phyloP scores from a whole-genome alignment of 495 filamentous ascomycete species.

The Trichoderma parareesei region DNA sequence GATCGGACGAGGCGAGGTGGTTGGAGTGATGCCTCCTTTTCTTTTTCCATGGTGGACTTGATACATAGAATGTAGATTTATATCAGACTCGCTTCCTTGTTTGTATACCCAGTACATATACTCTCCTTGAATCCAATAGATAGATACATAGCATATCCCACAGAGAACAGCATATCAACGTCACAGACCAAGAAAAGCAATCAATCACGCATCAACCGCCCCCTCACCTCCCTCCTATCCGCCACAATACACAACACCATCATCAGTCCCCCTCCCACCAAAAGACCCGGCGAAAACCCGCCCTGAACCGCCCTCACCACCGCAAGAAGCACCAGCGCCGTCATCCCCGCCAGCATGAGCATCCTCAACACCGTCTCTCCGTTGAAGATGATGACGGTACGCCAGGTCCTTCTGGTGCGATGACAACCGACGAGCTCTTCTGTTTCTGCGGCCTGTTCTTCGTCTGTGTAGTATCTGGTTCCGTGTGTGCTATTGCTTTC shows the following conservation, averaged over 20 bases:
- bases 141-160: too few relatives aligned
- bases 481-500: too few relatives aligned
- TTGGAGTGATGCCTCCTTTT: background rate
- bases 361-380: background rate
- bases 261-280: background rate
- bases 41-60: too few relatives aligned
- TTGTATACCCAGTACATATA: background rate
- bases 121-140: background rate
- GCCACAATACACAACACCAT: background rate
- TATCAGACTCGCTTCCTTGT: background rate
- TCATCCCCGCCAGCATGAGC: background rate
- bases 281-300: background rate
- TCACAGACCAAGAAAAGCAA: too few relatives aligned
- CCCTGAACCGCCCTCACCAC: background rate
- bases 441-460: too few relatives aligned
- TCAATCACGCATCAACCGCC: background rate
- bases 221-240: background rate
- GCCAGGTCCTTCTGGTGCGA: too few relatives aligned
- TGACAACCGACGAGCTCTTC: too few relatives aligned
- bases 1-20: conserved; percentile 30
- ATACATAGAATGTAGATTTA: background rate
- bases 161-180: too few relatives aligned
- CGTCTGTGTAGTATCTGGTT: too few relatives aligned
- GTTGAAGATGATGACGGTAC: background rate
- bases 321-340: background rate